Base-by-base conservation (phyloP, 106 monocot species). In the Narthecium ossifragum region DNA sequence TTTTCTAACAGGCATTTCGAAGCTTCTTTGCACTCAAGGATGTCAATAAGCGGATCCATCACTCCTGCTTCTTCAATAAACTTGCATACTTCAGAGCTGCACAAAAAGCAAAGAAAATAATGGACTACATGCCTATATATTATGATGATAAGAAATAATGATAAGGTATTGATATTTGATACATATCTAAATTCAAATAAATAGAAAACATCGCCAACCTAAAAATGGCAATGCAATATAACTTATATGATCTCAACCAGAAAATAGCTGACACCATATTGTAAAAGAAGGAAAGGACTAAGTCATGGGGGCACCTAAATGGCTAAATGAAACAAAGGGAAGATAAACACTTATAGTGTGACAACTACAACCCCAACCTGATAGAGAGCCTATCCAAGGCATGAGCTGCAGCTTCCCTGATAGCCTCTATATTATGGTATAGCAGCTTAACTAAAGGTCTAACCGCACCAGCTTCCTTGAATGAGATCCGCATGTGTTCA, bases 391-490 rank as follows among this genome's bases (percentile, higher is more conserved):
- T 92, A 49, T 92, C 87, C 62, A 92, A 48, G 31, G 83, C 87
- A 84, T 63, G 26, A 60, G 68, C 72, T 28, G 47, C 92, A 68
- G 83, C 79, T 28, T 84, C 70, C 62, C 55, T 78, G 31, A 87
- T 63, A 68, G 23, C 34, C 21, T 65, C 72, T 25, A 60, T 47
- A 58, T 63, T 49, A 70, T 87, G 77, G 26, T 55, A 29, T 49
- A 92, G 50, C 17, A 92, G 57, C 60, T 75, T 72, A 54, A 92
- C 68, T 58, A 92, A 58, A 70, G 30, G 51, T 61, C 51, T 78
- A 51, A 87, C 38, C 22, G 84, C 87, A 46, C 92, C 92, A 68
- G 92, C 92, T 75, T 87, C 92, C 80, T 78, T 92, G 65, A 87
- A 92, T 53, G 73, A 77, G 31, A 75, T 64, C 26, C 86, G 62